A percentile compares a stretch with the other conserved stretches of the same genome.
Evolutionary conservation across 2,329 filamentous ascomycete species (phyloP).

Genomic region (Neospermospora avenae): DNA sequence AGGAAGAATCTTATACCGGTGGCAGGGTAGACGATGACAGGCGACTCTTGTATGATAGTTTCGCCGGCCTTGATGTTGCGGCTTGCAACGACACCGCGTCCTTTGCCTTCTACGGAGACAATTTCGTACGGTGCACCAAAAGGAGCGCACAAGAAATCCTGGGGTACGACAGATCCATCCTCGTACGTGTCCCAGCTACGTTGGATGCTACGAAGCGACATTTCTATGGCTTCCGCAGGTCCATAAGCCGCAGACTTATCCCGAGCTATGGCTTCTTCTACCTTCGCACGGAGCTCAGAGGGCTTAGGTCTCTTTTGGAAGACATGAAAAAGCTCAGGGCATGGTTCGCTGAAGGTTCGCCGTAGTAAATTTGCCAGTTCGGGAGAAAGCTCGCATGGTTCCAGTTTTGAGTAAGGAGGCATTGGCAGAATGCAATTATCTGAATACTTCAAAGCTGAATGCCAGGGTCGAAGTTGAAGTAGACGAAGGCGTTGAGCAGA

Average conservation of each 20-base stretch:
- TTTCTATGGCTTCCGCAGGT: background rate
- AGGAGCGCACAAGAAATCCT: background rate
- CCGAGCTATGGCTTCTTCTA: too few relatives aligned
- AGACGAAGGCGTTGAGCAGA: too few relatives aligned
- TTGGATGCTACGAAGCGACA: background rate
- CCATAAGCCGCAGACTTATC: too few relatives aligned
- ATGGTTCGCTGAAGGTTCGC: background rate
- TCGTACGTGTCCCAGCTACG: background rate
- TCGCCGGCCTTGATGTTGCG: background rate
- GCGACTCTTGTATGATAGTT: background rate
- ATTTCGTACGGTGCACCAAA: background rate
- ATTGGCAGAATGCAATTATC: too few relatives aligned
- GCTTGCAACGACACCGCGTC: background rate
- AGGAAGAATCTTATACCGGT: background rate
- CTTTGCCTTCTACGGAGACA: background rate
- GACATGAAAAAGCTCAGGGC: too few relatives aligned
- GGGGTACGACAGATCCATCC: background rate
- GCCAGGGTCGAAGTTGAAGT: too few relatives aligned
- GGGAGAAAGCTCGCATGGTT: background rate
- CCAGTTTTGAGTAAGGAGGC: too few relatives aligned
- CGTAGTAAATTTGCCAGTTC: background rate
- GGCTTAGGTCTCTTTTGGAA: background rate
- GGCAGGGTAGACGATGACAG: background rate
- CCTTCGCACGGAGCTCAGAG: background rate
- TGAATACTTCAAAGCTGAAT: too few relatives aligned